Conservation (phyloP, 2,329 filamentous ascomycete genomes). For the Ophioceras dolichostomum region DNA sequence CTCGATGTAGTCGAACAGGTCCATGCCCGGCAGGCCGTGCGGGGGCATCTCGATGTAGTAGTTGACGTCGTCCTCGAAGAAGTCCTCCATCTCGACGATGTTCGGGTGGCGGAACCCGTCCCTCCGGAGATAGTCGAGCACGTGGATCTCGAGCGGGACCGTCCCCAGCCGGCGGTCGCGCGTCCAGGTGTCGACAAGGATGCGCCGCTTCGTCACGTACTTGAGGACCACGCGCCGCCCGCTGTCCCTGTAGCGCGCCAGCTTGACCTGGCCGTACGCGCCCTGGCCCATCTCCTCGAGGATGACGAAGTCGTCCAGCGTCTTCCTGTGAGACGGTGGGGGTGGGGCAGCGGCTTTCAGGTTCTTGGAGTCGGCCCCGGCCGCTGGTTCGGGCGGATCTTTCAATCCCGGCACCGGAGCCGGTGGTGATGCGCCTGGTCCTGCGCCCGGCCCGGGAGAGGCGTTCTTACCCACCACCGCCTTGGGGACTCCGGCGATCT, state of each 20-base stretch:
- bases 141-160: constrained; percentile 92
- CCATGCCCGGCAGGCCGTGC: constrained; percentile 92
- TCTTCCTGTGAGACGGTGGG: constrained; percentile 50
- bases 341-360: constrained; percentile 7
- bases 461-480: constrained; percentile 9
- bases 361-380: constrained; percentile 19
- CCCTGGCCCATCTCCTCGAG: constrained; percentile 98
- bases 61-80: constrained; percentile 72
- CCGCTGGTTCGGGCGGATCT: constrained; percentile 16
- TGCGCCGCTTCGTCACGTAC: constrained; percentile 93
- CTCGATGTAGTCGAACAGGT: constrained; percentile 98
- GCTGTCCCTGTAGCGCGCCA: constrained; percentile 73
- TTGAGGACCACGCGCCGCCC: constrained; percentile 87
- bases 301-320: constrained; percentile 81
- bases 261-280: constrained; percentile 93
- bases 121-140: constrained; percentile 79
- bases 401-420: neutral
- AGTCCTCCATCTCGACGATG: constrained; percentile 62
- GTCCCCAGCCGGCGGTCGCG: constrained; percentile 86
- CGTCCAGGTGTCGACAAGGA: constrained; percentile 97
- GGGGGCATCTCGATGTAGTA: constrained; percentile 99
- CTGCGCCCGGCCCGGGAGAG: constrained; percentile 4
- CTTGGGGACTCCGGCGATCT: constrained; percentile 27
- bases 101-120: constrained; percentile 57
- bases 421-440: constrained; percentile 2